Conservation (phyloP, 805 yeast genomes). For the Isabelozyma gotoi region DNA sequence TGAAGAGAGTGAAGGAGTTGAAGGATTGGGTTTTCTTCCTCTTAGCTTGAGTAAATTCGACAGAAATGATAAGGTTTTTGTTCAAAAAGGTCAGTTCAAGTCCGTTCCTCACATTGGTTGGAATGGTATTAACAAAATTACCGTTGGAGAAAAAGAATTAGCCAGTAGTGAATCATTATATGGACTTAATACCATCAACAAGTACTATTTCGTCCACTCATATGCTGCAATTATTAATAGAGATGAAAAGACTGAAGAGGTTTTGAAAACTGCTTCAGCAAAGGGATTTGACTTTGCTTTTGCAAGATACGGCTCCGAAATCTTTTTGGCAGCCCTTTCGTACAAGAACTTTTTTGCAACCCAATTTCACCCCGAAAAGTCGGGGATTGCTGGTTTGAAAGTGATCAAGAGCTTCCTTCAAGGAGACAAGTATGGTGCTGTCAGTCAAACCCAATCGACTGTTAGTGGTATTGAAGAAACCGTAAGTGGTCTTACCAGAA, state of each 20-base stretch:
- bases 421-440: constrained; percentile 30
- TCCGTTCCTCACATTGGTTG: constrained; percentile 98
- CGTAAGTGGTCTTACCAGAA: constrained; percentile 73
- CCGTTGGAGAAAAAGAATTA: constrained; percentile 19
- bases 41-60: constrained; percentile 55
- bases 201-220: constrained; percentile 94
- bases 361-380: constrained; percentile 98
- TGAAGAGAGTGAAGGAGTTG: constrained; percentile 60
- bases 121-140: constrained; percentile 54
- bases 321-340: constrained; percentile 77
- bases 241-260: constrained; percentile 19
- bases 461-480: constrained; percentile 26
- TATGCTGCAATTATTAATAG: constrained; percentile 71
- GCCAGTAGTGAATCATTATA: constrained; percentile 41
- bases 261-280: constrained; percentile 22
- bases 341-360: constrained; percentile 87
- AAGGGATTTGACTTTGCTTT: constrained; percentile 71
- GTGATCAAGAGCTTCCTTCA: constrained; percentile 72
- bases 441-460: constrained; percentile 20
- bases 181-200: constrained; percentile 63
- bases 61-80: constrained; percentile 32
- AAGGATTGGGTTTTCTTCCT: constrained; percentile 53
- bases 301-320: constrained; percentile 74
- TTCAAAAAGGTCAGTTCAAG: constrained; percentile 44
- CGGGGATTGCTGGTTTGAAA: constrained; percentile 85